A percentile compares a stretch with the other conserved stretches of the same genome.
Evolutionary conservation across 2,329 filamentous ascomycete species (phyloP).

Genomic region (Aspergillus fumigatus): DNA sequence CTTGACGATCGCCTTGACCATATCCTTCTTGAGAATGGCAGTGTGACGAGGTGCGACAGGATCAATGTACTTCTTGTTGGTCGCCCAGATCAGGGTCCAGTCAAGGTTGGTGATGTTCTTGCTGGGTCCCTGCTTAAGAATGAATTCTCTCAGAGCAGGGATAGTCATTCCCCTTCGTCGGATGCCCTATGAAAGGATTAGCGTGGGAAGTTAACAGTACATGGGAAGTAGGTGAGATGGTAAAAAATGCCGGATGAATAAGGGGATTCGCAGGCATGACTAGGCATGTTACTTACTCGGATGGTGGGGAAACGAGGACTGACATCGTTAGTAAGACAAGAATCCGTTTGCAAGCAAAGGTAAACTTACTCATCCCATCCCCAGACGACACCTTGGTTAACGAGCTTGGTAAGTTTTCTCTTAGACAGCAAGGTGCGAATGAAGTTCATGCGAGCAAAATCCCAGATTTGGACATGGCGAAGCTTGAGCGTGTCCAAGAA

Average conservation of each 20-base stretch:
- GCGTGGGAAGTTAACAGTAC: neutral
- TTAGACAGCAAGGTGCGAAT: constrained; percentile 49
- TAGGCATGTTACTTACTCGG: constrained; percentile 16
- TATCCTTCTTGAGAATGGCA: constrained; percentile 64
- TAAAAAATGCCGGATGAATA: neutral
- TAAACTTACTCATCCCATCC: constrained; percentile 43
- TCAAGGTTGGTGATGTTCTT: constrained; percentile 48
- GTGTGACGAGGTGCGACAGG: constrained; percentile 70
- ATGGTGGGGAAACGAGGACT: constrained; percentile 48
- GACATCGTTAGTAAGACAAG: neutral
- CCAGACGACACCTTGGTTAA: constrained; percentile 45
- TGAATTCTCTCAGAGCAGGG: constrained; percentile 46
- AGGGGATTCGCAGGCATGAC: too few relatives aligned
- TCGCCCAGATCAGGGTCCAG: constrained; percentile 47
- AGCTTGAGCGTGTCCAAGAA: constrained; percentile 46
- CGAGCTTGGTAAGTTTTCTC: constrained; percentile 49
- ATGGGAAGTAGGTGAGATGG: neutral
- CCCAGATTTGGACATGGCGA: constrained; percentile 46
- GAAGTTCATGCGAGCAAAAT: constrained; percentile 52
- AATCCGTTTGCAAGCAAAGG: too few relatives aligned
- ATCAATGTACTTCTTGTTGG: constrained; percentile 79
- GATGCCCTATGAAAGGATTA: constrained; percentile 31
- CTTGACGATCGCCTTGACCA: constrained; percentile 65
- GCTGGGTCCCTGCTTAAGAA: constrained; percentile 47
- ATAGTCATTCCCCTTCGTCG: constrained; percentile 48